These are phyloP conservation scores for Globisporangium carolinianum DNA, from an alignment of 352 stramenopile species.

Conservation along the genomic window DNA sequence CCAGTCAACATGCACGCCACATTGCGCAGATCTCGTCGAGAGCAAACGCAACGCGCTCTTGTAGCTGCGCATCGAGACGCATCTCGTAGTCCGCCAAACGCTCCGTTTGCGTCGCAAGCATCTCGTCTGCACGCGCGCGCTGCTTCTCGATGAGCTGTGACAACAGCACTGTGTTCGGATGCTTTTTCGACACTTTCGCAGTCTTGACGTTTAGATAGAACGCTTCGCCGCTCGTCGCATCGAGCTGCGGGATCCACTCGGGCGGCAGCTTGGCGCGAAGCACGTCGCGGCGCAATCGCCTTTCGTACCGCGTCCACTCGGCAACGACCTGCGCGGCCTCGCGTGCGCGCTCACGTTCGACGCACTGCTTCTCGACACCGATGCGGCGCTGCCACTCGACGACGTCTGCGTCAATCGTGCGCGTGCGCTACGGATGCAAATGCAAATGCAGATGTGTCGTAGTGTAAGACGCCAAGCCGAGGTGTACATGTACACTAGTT, in stretches of 20 bases:
- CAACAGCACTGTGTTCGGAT: constrained; percentile 28
- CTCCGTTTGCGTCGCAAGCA: constrained; percentile 11
- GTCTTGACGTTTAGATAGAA: constrained; percentile 39
- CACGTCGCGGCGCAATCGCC: constrained; percentile 31
- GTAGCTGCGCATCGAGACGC: too few species aligned
- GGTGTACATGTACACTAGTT: too few species aligned
- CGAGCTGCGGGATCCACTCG: constrained; percentile 41
- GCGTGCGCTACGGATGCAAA: background rate
- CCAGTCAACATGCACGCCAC: too few species aligned
- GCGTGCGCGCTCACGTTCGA: constrained; percentile 14
- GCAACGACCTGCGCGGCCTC: constrained; percentile 17
- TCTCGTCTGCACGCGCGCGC: constrained; percentile 16
- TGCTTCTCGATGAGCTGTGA: constrained; percentile 27
- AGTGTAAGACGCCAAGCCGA: too few species aligned
- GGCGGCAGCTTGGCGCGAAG: constrained; percentile 22
- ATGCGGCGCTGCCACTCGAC: constrained; percentile 28
- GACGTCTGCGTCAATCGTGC: constrained; percentile 13
- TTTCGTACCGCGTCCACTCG: constrained; percentile 31
- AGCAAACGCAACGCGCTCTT: too few species aligned
- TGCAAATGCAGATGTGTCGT: background rate
- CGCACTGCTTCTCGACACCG: constrained; percentile 18
- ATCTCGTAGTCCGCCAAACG: background rate
- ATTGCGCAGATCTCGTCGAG: too few species aligned
- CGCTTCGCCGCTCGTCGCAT: constrained; percentile 24
- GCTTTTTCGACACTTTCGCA: constrained; percentile 21